A percentile compares a stretch with the other conserved stretches of the same genome.
These are phyloP conservation scores for Kwoniella shandongensis DNA, from an alignment of 768 basidiomycete species.

Conservation along the genomic window DNA sequence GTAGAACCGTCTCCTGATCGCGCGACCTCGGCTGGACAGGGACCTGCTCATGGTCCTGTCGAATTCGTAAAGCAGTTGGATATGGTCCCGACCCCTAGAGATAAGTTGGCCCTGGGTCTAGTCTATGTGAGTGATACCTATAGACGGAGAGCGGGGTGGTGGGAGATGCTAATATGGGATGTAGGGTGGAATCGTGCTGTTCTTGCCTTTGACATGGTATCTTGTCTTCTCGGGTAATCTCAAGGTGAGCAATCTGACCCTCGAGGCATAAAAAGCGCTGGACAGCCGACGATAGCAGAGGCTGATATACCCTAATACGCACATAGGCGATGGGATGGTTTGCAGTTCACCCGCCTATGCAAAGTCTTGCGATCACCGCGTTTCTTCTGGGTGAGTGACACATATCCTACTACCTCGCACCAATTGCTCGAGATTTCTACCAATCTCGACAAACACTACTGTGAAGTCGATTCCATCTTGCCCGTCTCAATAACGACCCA, in stretches of 20 bases:
- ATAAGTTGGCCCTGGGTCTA: slow-evolving; percentile 12
- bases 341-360: slow-evolving; percentile 65
- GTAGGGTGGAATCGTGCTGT: slow-evolving; percentile 34
- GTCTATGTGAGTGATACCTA: slow-evolving; percentile 1
- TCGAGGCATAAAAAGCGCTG: not conserved
- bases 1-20: slow-evolving; percentile 6
- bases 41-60: not conserved
- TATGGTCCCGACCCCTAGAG: slow-evolving; percentile 20
- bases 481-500: too few species aligned
- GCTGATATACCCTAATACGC: not conserved
- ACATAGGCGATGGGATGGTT: slow-evolving; percentile 60
- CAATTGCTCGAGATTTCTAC: too few species aligned
- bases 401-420: too few species aligned
- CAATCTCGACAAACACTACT: too few species aligned
- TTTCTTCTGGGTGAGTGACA: slow-evolving; percentile 68
- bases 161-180: not conserved
- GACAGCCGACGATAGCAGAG: not conserved
- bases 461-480: too few species aligned
- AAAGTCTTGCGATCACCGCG: slow-evolving; percentile 61
- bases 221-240: slow-evolving; percentile 36
- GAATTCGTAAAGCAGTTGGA: not conserved
- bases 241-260: slow-evolving; percentile 13
- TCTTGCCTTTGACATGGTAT: slow-evolving; percentile 42
- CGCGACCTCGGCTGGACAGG: too few species aligned
- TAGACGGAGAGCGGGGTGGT: not conserved